Conservation (phyloP, 2,329 filamentous ascomycete genomes). For the Penicillium decumbens region DNA sequence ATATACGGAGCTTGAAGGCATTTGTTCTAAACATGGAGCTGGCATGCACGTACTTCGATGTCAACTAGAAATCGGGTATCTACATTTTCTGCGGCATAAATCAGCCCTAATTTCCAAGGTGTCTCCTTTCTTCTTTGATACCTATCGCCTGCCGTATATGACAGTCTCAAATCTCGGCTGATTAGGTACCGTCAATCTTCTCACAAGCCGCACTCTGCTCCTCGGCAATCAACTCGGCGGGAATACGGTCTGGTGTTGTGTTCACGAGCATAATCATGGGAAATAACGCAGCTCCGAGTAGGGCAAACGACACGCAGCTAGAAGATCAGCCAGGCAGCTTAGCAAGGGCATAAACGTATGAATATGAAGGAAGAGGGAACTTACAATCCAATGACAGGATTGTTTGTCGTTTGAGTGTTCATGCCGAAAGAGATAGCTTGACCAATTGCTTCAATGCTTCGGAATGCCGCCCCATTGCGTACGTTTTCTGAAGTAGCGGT, state of each 20-base stretch:
- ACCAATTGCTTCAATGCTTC: slow-evolving; percentile 41
- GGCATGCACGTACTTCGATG: no score
- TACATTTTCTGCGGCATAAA: no score
- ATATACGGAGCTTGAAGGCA: no score
- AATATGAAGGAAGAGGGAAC: slow-evolving; percentile 10
- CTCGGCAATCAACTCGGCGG: slow-evolving; percentile 39
- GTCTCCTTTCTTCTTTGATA: no score
- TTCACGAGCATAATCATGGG: slow-evolving; percentile 42
- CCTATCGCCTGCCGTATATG: no score
- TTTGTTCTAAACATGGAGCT: no score
- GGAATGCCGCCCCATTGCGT: slow-evolving; percentile 42
- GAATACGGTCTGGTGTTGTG: slow-evolving; percentile 39
- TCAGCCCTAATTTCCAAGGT: no score
- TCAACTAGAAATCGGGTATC: no score
- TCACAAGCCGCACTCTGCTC: slow-evolving; percentile 21
- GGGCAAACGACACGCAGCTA: slow-evolving; percentile 40
- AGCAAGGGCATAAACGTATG: neutral
- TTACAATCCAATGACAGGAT: slow-evolving; percentile 40
- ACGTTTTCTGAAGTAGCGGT: slow-evolving; percentile 32
- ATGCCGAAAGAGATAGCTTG: slow-evolving; percentile 43
- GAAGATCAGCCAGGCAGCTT: neutral
- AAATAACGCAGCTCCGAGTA: slow-evolving; percentile 34
- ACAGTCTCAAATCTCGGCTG: neutral
- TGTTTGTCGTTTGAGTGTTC: slow-evolving; percentile 39
- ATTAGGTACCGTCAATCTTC: slow-evolving; percentile 2